A percentile compares a stretch with the other conserved stretches of the same genome.
Conservation (phyloP, 139 green algal genomes). For the Raphidocelis subcapitata region DNA sequence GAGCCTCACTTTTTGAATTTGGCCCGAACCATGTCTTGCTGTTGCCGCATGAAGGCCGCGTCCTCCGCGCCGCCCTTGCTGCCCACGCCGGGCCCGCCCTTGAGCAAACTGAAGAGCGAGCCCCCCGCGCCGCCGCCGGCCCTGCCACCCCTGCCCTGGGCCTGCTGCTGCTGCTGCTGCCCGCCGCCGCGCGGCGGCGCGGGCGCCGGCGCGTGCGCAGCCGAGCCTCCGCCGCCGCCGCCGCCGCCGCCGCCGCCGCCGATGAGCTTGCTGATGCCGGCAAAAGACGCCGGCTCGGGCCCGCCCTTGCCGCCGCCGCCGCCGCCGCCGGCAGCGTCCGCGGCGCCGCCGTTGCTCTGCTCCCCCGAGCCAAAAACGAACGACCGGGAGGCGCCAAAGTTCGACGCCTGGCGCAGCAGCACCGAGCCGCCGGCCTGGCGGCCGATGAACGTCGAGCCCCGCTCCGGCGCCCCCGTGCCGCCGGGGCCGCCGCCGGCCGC, state of each 20-base stretch:
- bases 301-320: not conserved
- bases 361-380: constrained; percentile 19
- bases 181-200: no score
- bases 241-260: constrained; percentile 1
- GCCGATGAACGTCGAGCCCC: constrained; percentile 19
- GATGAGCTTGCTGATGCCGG: constrained; percentile 22
- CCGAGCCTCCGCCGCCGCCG: not conserved
- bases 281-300: constrained; percentile 17
- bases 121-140: no score
- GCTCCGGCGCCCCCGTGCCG: not conserved
- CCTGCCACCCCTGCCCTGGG: no score
- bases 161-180: no score
- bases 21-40: no score
- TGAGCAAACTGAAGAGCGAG: no score
- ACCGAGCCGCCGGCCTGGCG: constrained; percentile 6
- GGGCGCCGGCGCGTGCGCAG: no score
- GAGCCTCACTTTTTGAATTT: no score
- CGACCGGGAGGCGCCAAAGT: constrained; percentile 20
- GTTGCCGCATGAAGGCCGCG: no score
- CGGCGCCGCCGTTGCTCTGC: not conserved
- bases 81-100: no score
- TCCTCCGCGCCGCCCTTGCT: no score
- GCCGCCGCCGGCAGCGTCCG: not conserved
- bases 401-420: constrained; percentile 15
- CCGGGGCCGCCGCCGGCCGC: not conserved